These are phyloP conservation scores for Globisporangium cystogenes DNA, from an alignment of 352 stramenopile genomes.

Conservation along the genomic window DNA sequence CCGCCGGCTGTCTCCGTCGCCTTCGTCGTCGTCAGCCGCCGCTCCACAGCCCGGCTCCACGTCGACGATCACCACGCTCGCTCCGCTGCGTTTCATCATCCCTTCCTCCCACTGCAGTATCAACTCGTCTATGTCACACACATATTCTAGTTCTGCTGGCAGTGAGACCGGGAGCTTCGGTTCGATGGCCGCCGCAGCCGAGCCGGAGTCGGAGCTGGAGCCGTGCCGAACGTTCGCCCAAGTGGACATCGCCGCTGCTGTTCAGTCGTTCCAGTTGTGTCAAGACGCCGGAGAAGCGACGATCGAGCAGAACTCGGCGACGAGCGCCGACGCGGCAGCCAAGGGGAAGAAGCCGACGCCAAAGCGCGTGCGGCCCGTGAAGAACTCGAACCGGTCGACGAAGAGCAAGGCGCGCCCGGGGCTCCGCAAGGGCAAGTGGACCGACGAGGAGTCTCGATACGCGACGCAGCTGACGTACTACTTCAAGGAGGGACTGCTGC, in stretches of 20 bases:
- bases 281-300: neutral
- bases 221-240: constrained; percentile 10
- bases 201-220: constrained; percentile 7
- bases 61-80: constrained; percentile 26
- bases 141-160: constrained; percentile 13
- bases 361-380: constrained; percentile 48
- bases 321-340: constrained; percentile 6
- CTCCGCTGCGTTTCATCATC: constrained; percentile 75
- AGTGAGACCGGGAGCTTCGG: constrained; percentile 13
- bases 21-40: constrained; percentile 14
- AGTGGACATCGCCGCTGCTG: neutral
- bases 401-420: constrained; percentile 85
- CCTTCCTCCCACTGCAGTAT: constrained; percentile 40
- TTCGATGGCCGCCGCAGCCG: constrained; percentile 9
- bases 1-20: constrained; percentile 19
- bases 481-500: constrained; percentile 81
- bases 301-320: neutral
- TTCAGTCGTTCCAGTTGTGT: neutral
- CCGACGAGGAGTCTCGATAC: constrained; percentile 74
- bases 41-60: neutral
- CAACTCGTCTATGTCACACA: constrained; percentile 18
- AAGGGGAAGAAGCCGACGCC: constrained; percentile 43
- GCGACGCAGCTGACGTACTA: constrained; percentile 72
- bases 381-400: constrained; percentile 60
- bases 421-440: constrained; percentile 86